Base-by-base conservation (phyloP, 2,329 filamentous ascomycete species). In the Pestalotiopsis sp. region DNA sequence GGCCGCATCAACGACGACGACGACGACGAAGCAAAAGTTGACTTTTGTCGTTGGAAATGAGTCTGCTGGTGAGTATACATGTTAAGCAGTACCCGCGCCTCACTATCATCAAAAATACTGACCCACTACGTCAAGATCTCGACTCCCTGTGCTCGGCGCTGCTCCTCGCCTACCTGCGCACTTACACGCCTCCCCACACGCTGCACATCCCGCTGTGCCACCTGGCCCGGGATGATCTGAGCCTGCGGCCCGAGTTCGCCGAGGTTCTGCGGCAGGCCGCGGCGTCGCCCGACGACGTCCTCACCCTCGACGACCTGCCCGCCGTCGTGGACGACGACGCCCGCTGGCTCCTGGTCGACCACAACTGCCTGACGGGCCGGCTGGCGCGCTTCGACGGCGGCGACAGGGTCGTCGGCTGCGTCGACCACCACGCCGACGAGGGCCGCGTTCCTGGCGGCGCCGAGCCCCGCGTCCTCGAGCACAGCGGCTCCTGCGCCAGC, bases 391-490 rank as follows among this genome's bases (percentile, higher is more conserved):
- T 36, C 31, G 2, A 36, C 31, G 31, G 89, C 74, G 80, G 81
- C 0, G 70, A 76, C 3, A 81, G 82, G 9, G 86, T 95, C 0
- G 80, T 84, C 4, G 92, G 91, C 3, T 91, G 91, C 71, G 87
- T 96, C 66, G 93, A 96, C 79, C 93, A 96, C 79, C 93, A 96
- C 76, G 90, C 87, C 0, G 93, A 96, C 70, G 93, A 96, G 75
- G 78, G 82, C 5, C 81, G 77, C 6, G 81, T 94, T 0, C 79
- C 80, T 0, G 77, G 11, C 69, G 63, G 80, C 3, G 82, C 82
- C 0, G 78, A 84, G 5, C 88, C 90, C 1, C 84, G 92, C 20
- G 80, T 93, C 1, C 84, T 96, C 23, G 83, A 88, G 71, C 89
- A 86, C 66, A 86, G 86, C 68, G 93, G 93, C 4, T 95, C 92